Evolutionary conservation across 306 rosid species (phyloP).

Genomic region (Malus fusca): DNA sequence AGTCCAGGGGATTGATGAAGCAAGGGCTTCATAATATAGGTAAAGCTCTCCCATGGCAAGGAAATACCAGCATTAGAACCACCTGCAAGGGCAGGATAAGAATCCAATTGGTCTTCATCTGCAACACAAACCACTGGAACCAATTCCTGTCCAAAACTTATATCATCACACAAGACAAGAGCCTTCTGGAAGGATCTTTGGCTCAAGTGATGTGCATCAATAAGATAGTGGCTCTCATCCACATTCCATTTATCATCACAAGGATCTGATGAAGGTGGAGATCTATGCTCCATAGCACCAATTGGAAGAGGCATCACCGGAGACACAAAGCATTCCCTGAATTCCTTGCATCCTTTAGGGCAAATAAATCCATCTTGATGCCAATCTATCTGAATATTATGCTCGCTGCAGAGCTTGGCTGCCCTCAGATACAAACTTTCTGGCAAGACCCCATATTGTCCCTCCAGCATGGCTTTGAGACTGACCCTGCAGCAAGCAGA

Average conservation of each 20-base stretch:
- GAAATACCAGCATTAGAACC: constrained; percentile 30
- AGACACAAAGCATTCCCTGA: constrained; percentile 42
- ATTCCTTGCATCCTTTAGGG: constrained; percentile 59
- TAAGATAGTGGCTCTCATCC: constrained; percentile 70
- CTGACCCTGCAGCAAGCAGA: constrained; percentile 77
- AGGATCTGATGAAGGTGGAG: constrained; percentile 28
- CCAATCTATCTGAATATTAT: constrained; percentile 53
- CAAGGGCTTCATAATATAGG: constrained; percentile 59
- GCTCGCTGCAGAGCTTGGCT: constrained; percentile 85
- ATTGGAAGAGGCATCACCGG: constrained; percentile 50
- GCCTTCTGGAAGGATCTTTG: constrained; percentile 40
- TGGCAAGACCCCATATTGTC: constrained; percentile 68
- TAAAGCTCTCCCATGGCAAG: constrained; percentile 76
- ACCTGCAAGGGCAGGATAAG: constrained; percentile 29
- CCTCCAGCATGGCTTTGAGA: constrained; percentile 59
- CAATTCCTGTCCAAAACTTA: constrained; percentile 84
- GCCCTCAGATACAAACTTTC: constrained; percentile 78
- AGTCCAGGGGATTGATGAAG: constrained; percentile 57
- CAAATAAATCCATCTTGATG: constrained; percentile 74
- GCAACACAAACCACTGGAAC: constrained; percentile 72
- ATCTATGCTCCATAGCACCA: constrained; percentile 25
- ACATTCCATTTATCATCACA: constrained; percentile 49
- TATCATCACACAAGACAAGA: constrained; percentile 64
- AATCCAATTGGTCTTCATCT: constrained; percentile 52
- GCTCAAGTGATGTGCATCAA: constrained; percentile 45